A percentile compares a stretch with the other conserved stretches of the same genome.
Conservation (phyloP, 371 early-diverging fungal species). For the Apophysomyces ossiformis region DNA sequence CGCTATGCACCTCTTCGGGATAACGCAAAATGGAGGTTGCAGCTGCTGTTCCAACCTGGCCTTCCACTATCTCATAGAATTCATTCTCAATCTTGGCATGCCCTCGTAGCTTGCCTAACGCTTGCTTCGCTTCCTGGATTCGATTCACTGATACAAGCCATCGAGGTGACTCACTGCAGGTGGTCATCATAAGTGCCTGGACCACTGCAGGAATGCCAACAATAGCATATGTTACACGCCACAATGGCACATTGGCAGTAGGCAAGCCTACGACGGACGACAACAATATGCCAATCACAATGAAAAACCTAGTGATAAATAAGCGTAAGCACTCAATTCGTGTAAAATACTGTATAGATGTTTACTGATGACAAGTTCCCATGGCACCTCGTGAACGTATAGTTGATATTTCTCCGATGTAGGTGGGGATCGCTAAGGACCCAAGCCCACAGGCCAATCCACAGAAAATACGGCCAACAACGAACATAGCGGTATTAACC, state of each 20-base stretch:
- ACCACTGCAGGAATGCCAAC: slow-evolving; percentile 71
- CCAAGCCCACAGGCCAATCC: slow-evolving; percentile 72
- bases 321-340: no score
- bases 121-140: slow-evolving; percentile 56
- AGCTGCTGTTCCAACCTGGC: slow-evolving; percentile 38
- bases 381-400: slow-evolving; percentile 67
- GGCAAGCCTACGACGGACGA: slow-evolving; percentile 66
- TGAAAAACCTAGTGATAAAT: slow-evolving; percentile 48
- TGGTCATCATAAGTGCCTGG: slow-evolving; percentile 68
- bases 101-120: slow-evolving; percentile 59
- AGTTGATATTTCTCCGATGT: slow-evolving; percentile 80
- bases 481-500: slow-evolving; percentile 26
- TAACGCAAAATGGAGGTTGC: slow-evolving; percentile 44
- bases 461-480: slow-evolving; percentile 30
- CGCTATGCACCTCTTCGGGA: not conserved
- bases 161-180: slow-evolving; percentile 79
- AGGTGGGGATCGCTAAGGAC: slow-evolving; percentile 77
- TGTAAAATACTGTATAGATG: no score
- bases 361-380: slow-evolving; percentile 70
- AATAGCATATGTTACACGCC: slow-evolving; percentile 69
- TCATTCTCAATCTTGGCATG: slow-evolving; percentile 58
- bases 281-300: slow-evolving; percentile 77
- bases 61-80: slow-evolving; percentile 58
- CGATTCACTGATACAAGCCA: slow-evolving; percentile 66
- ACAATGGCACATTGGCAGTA: slow-evolving; percentile 63